Percentiles rank a stretch among this genome's conserved stretches.
phyloP scores from a whole-genome alignment of 805 yeast genomes.

The Lachancea sp. region DNA sequence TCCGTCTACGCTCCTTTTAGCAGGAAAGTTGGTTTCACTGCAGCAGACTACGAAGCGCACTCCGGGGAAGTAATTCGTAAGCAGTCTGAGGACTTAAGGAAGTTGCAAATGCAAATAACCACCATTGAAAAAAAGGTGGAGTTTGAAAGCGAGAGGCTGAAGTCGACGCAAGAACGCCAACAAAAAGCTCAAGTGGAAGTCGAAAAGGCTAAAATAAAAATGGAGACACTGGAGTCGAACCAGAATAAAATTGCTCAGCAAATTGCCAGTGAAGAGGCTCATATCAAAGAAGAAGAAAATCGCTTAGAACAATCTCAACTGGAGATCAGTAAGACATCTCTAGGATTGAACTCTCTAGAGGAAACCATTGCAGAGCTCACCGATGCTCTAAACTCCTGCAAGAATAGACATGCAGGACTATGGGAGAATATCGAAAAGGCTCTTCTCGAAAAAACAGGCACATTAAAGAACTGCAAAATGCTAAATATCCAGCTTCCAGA shows the following conservation, averaged over 20 bases:
- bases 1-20: conserved; percentile 52
- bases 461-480: conserved; percentile 67
- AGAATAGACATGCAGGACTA: conserved; percentile 34
- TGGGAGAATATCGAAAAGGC: conserved; percentile 51
- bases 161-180: conserved; percentile 45
- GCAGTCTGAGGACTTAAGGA: conserved; percentile 55
- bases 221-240: conserved; percentile 31
- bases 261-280: conserved; percentile 37
- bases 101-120: conserved; percentile 54
- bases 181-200: conserved; percentile 38
- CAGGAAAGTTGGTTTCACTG: conserved; percentile 44
- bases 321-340: conserved; percentile 28
- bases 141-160: conserved; percentile 57
- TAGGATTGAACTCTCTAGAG: conserved; percentile 39
- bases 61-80: conserved; percentile 55
- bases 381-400: conserved; percentile 22
- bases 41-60: conserved; percentile 63
- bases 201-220: conserved; percentile 32
- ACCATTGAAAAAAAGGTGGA: conserved; percentile 52
- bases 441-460: conserved; percentile 49
- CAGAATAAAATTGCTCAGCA: conserved; percentile 31
- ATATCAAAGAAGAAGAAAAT: conserved; percentile 34
- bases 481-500: conserved; percentile 63
- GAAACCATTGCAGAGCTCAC: conserved; percentile 40
- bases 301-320: conserved; percentile 34